phyloP scores from a whole-genome alignment of 1,284 basidiomycete genomes.

The Naganishia sp. region DNA sequence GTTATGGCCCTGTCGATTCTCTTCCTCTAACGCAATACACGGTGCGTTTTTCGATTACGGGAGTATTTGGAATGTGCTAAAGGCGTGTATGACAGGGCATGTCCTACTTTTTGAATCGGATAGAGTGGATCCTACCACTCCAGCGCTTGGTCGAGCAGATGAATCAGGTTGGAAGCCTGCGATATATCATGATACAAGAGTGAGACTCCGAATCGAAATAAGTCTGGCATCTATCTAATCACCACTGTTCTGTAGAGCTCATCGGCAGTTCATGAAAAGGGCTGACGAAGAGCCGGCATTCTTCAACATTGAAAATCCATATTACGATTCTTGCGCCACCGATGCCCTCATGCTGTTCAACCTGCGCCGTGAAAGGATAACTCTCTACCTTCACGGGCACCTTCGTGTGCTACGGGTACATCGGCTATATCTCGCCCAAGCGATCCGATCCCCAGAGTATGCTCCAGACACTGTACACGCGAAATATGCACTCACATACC shows the following conservation, averaged over 20 bases:
- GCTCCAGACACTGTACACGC: not conserved
- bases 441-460: conserved; percentile 6
- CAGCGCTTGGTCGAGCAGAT: conserved; percentile 14
- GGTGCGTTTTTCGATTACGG: not conserved
- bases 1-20: conserved; percentile 3
- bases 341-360: conserved; percentile 20
- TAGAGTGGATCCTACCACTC: conserved; percentile 9
- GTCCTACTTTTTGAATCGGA: conserved; percentile 15
- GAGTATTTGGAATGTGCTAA: not conserved
- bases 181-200: conserved; percentile 14
- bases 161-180: conserved; percentile 6
- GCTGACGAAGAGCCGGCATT: conserved; percentile 14
- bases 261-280: conserved; percentile 8
- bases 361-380: conserved; percentile 11
- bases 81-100: not conserved
- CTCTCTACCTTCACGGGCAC: conserved; percentile 14
- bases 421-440: conserved; percentile 8
- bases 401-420: conserved; percentile 6
- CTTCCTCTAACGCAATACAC: conserved; percentile 7
- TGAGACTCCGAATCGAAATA: not conserved
- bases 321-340: conserved; percentile 8
- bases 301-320: conserved; percentile 18
- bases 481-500: not conserved
- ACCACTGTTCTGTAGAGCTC: not conserved
- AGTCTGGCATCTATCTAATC: not conserved